Percentiles rank a stretch among this genome's conserved stretches.
phyloP scores from a whole-genome alignment of 2,329 filamentous ascomycete genomes.

The Cladobotryum mycophilum region DNA sequence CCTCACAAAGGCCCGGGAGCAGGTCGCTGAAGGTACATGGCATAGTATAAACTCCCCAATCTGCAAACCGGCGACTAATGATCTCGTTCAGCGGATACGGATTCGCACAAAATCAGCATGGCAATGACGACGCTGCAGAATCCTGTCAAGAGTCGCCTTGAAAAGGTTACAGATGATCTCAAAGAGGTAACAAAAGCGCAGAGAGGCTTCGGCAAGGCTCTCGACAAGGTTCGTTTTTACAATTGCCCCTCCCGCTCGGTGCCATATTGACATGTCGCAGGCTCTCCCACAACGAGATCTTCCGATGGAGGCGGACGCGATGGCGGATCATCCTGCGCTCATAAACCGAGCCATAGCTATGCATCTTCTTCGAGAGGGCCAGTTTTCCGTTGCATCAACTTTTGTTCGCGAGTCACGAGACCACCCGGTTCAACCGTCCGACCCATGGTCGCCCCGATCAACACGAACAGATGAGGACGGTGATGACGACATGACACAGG shows the following conservation, averaged over 20 bases:
- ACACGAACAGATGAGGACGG: slow-evolving; percentile 21
- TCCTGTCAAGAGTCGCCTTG: slow-evolving; percentile 74
- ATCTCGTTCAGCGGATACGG: slow-evolving; percentile 24
- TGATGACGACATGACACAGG: slow-evolving; percentile 26
- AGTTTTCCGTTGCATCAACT: slow-evolving; percentile 80
- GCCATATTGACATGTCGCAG: slow-evolving; percentile 16
- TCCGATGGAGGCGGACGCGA: slow-evolving; percentile 72
- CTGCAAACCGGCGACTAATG: neutral
- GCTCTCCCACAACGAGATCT: slow-evolving; percentile 51
- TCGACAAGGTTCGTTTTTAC: slow-evolving; percentile 62
- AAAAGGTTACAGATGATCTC: slow-evolving; percentile 71
- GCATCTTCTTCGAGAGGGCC: slow-evolving; percentile 90
- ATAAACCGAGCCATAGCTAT: slow-evolving; percentile 94
- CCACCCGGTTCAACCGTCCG: slow-evolving; percentile 22
- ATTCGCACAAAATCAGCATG: slow-evolving; percentile 57
- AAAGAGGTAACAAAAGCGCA: slow-evolving; percentile 79
- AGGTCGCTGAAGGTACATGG: slow-evolving; percentile 59
- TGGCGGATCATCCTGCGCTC: slow-evolving; percentile 66
- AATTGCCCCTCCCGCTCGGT: neutral
- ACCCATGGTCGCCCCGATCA: slow-evolving; percentile 13
- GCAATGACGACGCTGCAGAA: slow-evolving; percentile 81
- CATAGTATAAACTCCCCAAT: no score
- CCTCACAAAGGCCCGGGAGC: slow-evolving; percentile 65
- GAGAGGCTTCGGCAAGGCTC: slow-evolving; percentile 74
- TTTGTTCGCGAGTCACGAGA: slow-evolving; percentile 68